A percentile compares a stretch with the other conserved stretches of the same genome.
Evolutionary conservation across 2,329 filamentous ascomycete genomes (phyloP).

Genomic region (Scopulariopsis brevicaulis): DNA sequence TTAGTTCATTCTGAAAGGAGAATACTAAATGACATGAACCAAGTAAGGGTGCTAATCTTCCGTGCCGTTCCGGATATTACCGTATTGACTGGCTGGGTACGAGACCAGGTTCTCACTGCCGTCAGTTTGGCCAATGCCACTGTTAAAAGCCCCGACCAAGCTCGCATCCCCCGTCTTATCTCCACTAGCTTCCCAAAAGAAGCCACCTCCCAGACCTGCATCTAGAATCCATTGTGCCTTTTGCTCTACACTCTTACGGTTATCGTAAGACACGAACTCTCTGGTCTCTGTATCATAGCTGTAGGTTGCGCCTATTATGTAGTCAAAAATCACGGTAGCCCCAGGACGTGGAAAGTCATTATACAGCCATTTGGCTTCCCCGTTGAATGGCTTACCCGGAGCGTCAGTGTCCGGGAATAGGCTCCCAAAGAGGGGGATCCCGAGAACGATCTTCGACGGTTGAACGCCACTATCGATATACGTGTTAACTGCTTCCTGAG

Average conservation of each 20-base stretch:
- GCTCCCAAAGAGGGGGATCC: conserved; percentile 70
- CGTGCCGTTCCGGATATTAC: no score
- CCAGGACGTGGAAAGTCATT: conserved; percentile 55
- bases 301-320: conserved; percentile 52
- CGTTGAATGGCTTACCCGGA: conserved; percentile 49
- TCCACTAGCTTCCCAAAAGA: conserved; percentile 77
- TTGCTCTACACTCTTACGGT: conserved; percentile 37
- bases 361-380: conserved; percentile 56
- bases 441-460: conserved; percentile 57
- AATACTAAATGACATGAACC: no score
- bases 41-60: no score
- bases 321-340: conserved; percentile 44
- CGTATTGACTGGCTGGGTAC: no score
- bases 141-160: conserved; percentile 48
- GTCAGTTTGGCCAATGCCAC: no score
- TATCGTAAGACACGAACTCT: conserved; percentile 63
- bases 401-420: conserved; percentile 59
- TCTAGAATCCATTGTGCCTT: conserved; percentile 56
- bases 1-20: no score
- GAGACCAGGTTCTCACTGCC: no score
- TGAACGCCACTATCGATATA: conserved; percentile 42
- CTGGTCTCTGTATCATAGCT: conserved; percentile 49
- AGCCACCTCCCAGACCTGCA: conserved; percentile 57
- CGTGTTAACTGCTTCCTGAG: conserved; percentile 50
- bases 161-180: conserved; percentile 51